Conservation (phyloP, 1,139 yeast species). For the Pichiaceae sp. region DNA sequence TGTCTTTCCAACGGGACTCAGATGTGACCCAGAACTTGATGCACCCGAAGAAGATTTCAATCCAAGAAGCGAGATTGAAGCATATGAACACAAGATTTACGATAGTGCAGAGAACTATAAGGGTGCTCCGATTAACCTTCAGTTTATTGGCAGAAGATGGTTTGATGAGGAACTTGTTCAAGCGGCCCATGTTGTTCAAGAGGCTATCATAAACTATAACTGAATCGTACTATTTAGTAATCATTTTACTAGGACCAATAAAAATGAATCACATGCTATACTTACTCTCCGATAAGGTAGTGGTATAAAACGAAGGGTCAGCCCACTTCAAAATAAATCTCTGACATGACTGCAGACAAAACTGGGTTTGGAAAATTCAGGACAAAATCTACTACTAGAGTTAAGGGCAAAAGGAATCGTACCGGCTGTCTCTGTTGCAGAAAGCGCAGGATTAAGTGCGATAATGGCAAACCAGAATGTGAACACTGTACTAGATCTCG, state of each 20-base stretch:
- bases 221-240: neutral
- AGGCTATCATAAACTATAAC: neutral
- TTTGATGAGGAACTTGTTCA: conserved; percentile 37
- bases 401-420: too few relatives aligned
- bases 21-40: conserved; percentile 19
- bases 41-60: conserved; percentile 12
- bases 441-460: conserved; percentile 8
- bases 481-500: conserved; percentile 3
- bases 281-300: neutral
- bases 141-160: conserved; percentile 41
- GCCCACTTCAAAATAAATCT: too few relatives aligned
- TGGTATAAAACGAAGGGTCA: neutral
- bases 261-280: conserved; percentile 51
- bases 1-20: conserved; percentile 35
- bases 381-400: conserved; percentile 67
- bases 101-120: conserved; percentile 28
- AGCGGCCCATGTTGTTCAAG: neutral
- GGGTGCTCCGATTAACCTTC: conserved; percentile 44
- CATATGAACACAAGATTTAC: conserved; percentile 28
- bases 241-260: conserved; percentile 37
- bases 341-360: neutral
- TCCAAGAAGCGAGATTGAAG: conserved; percentile 34
- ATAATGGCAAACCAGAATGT: conserved; percentile 6
- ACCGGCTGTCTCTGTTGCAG: conserved; percentile 10
- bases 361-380: conserved; percentile 26